These are phyloP conservation scores for Lachancea sp. DNA, from an alignment of 805 yeast species.

Conservation along the genomic window DNA sequence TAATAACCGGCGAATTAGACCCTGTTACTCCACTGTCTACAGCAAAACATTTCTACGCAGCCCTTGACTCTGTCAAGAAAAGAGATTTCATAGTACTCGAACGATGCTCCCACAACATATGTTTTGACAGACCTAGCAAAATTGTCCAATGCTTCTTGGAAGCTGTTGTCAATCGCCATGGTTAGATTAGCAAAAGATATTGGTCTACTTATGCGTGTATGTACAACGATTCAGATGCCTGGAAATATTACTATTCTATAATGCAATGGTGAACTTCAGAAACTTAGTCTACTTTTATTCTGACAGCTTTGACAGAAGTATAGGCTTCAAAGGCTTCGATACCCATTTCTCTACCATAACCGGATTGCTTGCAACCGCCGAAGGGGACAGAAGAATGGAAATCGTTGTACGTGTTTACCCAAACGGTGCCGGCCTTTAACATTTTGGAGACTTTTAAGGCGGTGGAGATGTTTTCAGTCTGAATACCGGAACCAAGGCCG, in stretches of 20 bases:
- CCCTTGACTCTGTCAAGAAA: constrained; percentile 9
- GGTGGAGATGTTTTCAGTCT: constrained; percentile 55
- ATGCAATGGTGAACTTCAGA: background rate
- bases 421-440: constrained; percentile 68
- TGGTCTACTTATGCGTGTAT: background rate
- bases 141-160: constrained; percentile 6
- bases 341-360: constrained; percentile 87
- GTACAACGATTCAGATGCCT: constrained; percentile 2
- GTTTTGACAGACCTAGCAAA: constrained; percentile 21
- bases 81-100: constrained; percentile 12
- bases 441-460: constrained; percentile 58
- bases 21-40: constrained; percentile 19
- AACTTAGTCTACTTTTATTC: constrained; percentile 39
- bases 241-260: background rate
- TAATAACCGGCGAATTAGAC: constrained; percentile 26
- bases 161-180: constrained; percentile 4
- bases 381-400: constrained; percentile 72
- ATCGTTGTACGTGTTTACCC: constrained; percentile 77
- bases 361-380: constrained; percentile 76
- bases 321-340: constrained; percentile 67
- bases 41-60: constrained; percentile 9
- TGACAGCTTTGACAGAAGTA: constrained; percentile 69
- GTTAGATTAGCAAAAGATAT: background rate
- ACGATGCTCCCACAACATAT: constrained; percentile 26
- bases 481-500: constrained; percentile 79